phyloP scores from a whole-genome alignment of 2,329 filamentous ascomycete genomes.

The Herpomyces periplanetae region DNA sequence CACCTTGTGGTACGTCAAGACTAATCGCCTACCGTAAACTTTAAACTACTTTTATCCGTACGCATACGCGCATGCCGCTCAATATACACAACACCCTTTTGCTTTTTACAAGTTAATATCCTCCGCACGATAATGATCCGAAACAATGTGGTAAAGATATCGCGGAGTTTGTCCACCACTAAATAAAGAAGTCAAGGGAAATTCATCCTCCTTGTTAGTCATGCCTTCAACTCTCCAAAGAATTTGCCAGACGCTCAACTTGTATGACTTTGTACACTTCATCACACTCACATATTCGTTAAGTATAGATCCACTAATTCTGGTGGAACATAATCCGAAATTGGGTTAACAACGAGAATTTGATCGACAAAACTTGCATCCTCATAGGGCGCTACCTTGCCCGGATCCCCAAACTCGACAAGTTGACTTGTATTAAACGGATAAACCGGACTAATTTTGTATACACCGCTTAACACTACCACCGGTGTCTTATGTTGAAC shows the following conservation, averaged over 20 bases:
- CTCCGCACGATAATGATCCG: constrained; percentile 32
- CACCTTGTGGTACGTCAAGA: no score
- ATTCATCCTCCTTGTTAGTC: background rate
- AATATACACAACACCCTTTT: no score
- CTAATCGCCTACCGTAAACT: no score
- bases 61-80: no score
- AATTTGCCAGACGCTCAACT: constrained; percentile 6
- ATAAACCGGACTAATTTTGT: constrained; percentile 67
- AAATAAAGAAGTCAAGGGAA: background rate
- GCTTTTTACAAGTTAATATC: constrained; percentile 15
- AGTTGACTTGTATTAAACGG: constrained; percentile 42
- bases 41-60: no score
- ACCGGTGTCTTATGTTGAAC: constrained; percentile 46
- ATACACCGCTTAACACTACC: constrained; percentile 56
- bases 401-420: constrained; percentile 52
- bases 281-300: constrained; percentile 34
- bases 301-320: constrained; percentile 43
- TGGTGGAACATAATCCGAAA: constrained; percentile 44
- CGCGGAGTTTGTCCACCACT: constrained; percentile 26
- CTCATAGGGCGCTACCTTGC: constrained; percentile 31
- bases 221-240: constrained; percentile 3
- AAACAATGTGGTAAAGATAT: constrained; percentile 29
- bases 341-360: constrained; percentile 33
- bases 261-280: constrained; percentile 4
- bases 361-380: constrained; percentile 40